Conservation (phyloP, 1,139 yeast genomes). For the Hansenula sp. region DNA sequence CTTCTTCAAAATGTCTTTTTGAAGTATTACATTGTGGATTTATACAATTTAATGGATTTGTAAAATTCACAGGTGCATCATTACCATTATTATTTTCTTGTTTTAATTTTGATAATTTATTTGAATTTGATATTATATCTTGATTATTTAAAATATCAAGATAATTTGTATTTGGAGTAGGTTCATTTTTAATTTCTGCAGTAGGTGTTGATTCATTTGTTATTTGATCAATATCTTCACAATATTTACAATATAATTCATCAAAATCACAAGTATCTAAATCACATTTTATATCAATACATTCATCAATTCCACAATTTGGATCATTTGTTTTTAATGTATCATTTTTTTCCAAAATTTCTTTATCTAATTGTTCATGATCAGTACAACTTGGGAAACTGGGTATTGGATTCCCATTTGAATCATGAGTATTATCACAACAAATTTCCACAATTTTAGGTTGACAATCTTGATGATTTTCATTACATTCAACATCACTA, state of each 20-base stretch:
- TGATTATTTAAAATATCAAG: too few species aligned
- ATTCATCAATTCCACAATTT: slow-evolving; percentile 17
- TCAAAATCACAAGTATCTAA: slow-evolving; percentile 22
- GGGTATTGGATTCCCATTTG: slow-evolving; percentile 3
- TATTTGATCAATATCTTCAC: slow-evolving; percentile 14
- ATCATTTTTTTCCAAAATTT: slow-evolving; percentile 6
- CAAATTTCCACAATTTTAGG: slow-evolving; percentile 35
- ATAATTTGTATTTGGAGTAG: too few species aligned
- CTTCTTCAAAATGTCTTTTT: slow-evolving; percentile 10
- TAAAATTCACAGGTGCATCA: not conserved
- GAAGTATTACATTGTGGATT: slow-evolving; percentile 1
- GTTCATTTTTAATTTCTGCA: too few species aligned
- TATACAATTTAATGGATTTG: slow-evolving; percentile 3
- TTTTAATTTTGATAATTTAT: too few species aligned
- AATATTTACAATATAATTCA: slow-evolving; percentile 22
- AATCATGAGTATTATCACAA: slow-evolving; percentile 29
- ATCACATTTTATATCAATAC: slow-evolving; percentile 22
- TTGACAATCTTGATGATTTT: slow-evolving; percentile 24
- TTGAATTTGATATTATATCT: too few species aligned
- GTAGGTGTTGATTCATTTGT: not conserved
- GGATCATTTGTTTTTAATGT: slow-evolving; percentile 4
- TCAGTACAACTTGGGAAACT: slow-evolving; percentile 10
- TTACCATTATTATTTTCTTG: not conserved
- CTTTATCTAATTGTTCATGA: not conserved
- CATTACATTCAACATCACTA: slow-evolving; percentile 12